A percentile compares a stretch with the other conserved stretches of the same genome.
These are phyloP conservation scores for Gastrodia elata DNA, from an alignment of 106 monocot genomes.

Conservation along the genomic window DNA sequence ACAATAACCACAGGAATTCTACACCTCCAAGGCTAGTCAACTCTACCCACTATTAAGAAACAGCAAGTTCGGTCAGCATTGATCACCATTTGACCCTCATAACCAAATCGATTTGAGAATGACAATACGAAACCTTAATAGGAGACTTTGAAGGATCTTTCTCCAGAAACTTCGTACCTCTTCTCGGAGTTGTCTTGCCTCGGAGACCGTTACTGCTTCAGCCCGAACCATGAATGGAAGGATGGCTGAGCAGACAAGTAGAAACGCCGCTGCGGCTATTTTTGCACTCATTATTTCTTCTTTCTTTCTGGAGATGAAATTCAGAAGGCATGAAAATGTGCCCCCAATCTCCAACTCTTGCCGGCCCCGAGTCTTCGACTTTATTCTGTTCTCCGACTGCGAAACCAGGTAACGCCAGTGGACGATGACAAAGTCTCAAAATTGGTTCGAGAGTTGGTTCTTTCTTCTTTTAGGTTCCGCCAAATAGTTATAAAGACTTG, in stretches of 20 bases:
- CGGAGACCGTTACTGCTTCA: constrained; percentile 24
- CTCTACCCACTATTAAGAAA: not conserved
- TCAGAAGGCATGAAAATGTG: not conserved
- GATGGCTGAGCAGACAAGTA: constrained; percentile 7
- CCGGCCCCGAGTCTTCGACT: not conserved
- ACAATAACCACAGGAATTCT: not conserved
- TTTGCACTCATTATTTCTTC: not conserved
- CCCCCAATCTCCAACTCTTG: not conserved
- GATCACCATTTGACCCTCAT: not conserved
- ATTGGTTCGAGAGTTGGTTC: too few relatives aligned
- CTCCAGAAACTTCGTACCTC: constrained; percentile 46
- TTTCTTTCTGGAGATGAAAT: not conserved
- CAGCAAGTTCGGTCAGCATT: not conserved
- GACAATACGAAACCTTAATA: not conserved
- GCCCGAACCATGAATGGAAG: not conserved
- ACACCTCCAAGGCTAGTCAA: not conserved
- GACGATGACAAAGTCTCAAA: too few relatives aligned
- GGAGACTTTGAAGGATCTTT: not conserved
- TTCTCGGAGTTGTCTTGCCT: constrained; percentile 37
- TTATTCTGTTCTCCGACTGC: not conserved
- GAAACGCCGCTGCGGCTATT: not conserved
- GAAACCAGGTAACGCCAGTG: not conserved
- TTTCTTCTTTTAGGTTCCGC: too few relatives aligned
- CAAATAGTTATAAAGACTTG: too few relatives aligned
- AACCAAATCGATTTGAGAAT: not conserved